Evolutionary conservation across 257 asterid species (phyloP).

Genomic region (Fraxinus anomala): DNA sequence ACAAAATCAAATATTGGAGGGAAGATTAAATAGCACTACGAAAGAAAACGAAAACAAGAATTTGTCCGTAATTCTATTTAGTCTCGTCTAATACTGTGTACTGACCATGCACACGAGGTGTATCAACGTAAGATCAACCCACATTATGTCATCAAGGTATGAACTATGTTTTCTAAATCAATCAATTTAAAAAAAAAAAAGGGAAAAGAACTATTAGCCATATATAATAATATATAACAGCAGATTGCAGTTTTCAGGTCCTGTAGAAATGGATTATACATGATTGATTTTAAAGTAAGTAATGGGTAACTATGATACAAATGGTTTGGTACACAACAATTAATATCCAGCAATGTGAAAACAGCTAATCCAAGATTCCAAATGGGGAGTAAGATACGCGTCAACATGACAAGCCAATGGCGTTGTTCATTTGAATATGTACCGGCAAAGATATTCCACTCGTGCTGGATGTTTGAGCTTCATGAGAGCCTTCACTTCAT

Average conservation of each 20-base stretch:
- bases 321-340: conserved; percentile 22
- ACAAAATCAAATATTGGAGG: too few relatives aligned
- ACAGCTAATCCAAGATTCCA: not conserved
- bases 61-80: too few relatives aligned
- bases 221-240: conserved; percentile 14
- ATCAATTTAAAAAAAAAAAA: not conserved
- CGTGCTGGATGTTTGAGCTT: conserved; percentile 96
- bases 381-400: not conserved
- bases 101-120: too few relatives aligned
- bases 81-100: too few relatives aligned
- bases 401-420: not conserved
- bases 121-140: not conserved
- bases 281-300: conserved; percentile 20
- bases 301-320: conserved; percentile 39
- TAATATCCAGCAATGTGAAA: not conserved
- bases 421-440: conserved; percentile 45
- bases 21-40: too few relatives aligned
- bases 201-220: not conserved
- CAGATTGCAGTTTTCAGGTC: conserved; percentile 27
- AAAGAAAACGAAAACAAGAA: too few relatives aligned
- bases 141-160: not conserved
- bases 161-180: not conserved
- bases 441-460: conserved; percentile 75
- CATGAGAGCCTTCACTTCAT: conserved; percentile 93
- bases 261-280: conserved; percentile 33